phyloP scores from a whole-genome alignment of 176 grass and related monocot genomes.

The barley (Hordeum vulgare) region DNA sequence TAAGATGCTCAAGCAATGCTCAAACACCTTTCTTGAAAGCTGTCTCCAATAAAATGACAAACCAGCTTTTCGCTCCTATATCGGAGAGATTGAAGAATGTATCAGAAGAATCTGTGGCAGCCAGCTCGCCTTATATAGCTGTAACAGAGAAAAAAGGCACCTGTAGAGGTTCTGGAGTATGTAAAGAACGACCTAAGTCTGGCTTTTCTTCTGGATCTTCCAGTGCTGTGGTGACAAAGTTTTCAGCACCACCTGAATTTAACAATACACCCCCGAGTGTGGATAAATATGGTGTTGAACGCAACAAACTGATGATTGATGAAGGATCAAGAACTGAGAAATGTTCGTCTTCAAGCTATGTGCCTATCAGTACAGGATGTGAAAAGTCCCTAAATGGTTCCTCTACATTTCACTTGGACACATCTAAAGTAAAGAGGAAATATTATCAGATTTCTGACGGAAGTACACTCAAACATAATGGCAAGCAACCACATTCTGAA shows the following conservation, averaged over 20 bases:
- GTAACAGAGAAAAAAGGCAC: conserved; percentile 13
- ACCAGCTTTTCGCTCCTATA: conserved; percentile 29
- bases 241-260: conserved; percentile 53
- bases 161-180: conserved; percentile 30
- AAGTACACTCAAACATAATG: conserved; percentile 23
- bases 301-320: conserved; percentile 43
- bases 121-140: conserved; percentile 19
- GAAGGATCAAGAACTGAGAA: conserved; percentile 78
- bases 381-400: conserved; percentile 13
- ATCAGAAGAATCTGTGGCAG: conserved; percentile 24
- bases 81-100: conserved; percentile 22
- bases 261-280: conserved; percentile 41
- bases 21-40: conserved; percentile 43
- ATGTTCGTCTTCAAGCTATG: conserved; percentile 70
- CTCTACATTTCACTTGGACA: conserved; percentile 21
- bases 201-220: conserved; percentile 81
- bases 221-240: conserved; percentile 63
- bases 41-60: conserved; percentile 32
- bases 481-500: conserved; percentile 20
- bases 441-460: conserved; percentile 28
- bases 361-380: conserved; percentile 29
- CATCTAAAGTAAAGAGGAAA: conserved; percentile 42
- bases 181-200: conserved; percentile 34
- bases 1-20: conserved; percentile 37
- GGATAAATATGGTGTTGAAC: conserved; percentile 23